Conservation (phyloP, 805 yeast genomes). For the Candida nonsorbophila region DNA sequence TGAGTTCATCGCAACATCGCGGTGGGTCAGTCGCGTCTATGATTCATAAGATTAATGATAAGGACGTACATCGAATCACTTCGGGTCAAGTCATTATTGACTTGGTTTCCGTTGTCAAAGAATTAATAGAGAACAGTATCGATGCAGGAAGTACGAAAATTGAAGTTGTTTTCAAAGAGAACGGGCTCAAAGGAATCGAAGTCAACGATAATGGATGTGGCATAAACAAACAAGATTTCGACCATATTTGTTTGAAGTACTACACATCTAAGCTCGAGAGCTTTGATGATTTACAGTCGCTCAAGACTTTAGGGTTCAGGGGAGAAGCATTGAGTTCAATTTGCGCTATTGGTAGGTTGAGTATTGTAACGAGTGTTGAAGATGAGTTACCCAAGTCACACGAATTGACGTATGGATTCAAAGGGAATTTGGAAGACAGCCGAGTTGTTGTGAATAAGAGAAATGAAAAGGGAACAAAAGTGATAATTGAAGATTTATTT, state of each 20-base stretch:
- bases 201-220: conserved; percentile 68
- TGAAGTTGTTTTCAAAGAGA: conserved; percentile 61
- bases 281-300: conserved; percentile 49
- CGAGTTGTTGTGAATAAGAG: conserved; percentile 42
- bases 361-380: conserved; percentile 45
- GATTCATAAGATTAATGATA: conserved; percentile 4
- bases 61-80: conserved; percentile 70
- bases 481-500: conserved; percentile 57
- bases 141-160: conserved; percentile 72
- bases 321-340: conserved; percentile 78
- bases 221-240: conserved; percentile 48
- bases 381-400: conserved; percentile 53
- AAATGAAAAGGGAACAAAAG: conserved; percentile 54
- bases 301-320: conserved; percentile 65
- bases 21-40: conserved; percentile 1
- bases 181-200: conserved; percentile 71
- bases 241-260: conserved; percentile 52
- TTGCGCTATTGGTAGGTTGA: conserved; percentile 49
- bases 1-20: not conserved
- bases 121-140: conserved; percentile 77
- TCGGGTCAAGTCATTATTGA: conserved; percentile 93
- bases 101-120: conserved; percentile 73
- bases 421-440: conserved; percentile 43
- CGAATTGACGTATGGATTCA: conserved; percentile 45
- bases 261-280: conserved; percentile 59